These are phyloP conservation scores for Pelargonium australe DNA, from an alignment of 441 rosid species.

Conservation along the genomic window DNA sequence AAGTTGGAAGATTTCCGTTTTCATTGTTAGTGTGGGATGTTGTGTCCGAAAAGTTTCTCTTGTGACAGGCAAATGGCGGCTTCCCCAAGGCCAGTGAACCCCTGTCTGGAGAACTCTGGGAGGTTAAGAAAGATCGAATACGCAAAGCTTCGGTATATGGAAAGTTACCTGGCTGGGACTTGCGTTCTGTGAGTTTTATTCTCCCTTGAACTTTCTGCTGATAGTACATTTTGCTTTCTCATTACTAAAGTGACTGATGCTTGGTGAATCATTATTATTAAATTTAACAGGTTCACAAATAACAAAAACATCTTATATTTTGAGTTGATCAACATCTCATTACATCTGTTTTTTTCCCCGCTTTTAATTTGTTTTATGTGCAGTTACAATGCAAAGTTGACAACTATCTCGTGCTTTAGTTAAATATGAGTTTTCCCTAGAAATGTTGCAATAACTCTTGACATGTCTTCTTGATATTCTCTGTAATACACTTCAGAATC, in stretches of 20 bases:
- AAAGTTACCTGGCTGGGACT: constrained; percentile 86
- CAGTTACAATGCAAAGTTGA: background rate
- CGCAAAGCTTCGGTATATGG: constrained; percentile 75
- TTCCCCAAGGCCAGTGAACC: constrained; percentile 80
- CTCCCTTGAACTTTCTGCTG: background rate
- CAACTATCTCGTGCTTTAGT: background rate
- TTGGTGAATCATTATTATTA: background rate
- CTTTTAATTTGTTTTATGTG: background rate
- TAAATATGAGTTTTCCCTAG: background rate
- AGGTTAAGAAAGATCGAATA: constrained; percentile 70
- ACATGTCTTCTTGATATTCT: background rate
- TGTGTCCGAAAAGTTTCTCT: constrained; percentile 12
- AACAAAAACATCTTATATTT: background rate
- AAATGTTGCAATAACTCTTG: background rate
- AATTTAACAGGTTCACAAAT: background rate
- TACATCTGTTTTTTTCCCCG: background rate
- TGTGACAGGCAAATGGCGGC: constrained; percentile 69
- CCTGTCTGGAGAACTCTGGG: constrained; percentile 94
- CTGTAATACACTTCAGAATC: background rate
- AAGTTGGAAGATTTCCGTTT: constrained; percentile 9
- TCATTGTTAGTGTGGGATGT: constrained; percentile 14
- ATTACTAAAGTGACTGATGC: background rate
- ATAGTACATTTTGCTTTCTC: background rate
- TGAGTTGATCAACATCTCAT: constrained; percentile 1
- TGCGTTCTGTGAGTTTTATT: constrained; percentile 83